Evolutionary conservation across 1,284 basidiomycete genomes (phyloP).

Genomic region (Cerioporus squamosus): DNA sequence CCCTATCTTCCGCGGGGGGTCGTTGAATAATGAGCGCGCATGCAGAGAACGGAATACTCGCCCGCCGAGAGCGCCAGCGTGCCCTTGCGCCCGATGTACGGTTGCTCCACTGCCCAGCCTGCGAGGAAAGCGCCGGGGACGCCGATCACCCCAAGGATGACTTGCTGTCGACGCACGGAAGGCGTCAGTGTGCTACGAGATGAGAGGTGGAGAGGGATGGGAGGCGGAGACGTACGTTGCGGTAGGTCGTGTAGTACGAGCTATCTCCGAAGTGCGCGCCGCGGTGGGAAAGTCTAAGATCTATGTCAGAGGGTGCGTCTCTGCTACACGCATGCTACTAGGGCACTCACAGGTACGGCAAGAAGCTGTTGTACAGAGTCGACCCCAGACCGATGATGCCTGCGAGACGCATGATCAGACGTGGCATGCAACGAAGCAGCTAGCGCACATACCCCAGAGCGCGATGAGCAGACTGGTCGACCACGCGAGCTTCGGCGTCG

Average conservation of each 20-base stretch:
- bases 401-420: slow-evolving; percentile 23
- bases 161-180: slow-evolving; percentile 39
- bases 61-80: slow-evolving; percentile 62
- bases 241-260: slow-evolving; percentile 53
- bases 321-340: no score
- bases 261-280: slow-evolving; percentile 54
- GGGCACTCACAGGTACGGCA: slow-evolving; percentile 46
- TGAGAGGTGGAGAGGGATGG: background rate
- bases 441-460: slow-evolving; percentile 51
- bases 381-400: slow-evolving; percentile 66
- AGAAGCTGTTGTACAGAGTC: slow-evolving; percentile 63
- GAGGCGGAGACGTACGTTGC: slow-evolving; percentile 46
- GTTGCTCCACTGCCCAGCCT: slow-evolving; percentile 66
- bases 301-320: background rate
- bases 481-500: slow-evolving; percentile 58
- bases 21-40: slow-evolving; percentile 46
- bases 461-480: slow-evolving; percentile 58
- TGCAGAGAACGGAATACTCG: slow-evolving; percentile 39
- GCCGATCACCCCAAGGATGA: slow-evolving; percentile 66
- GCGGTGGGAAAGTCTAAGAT: slow-evolving; percentile 45
- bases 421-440: background rate
- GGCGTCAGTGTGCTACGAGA: background rate
- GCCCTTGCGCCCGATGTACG: slow-evolving; percentile 63
- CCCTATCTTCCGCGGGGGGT: slow-evolving; percentile 46
- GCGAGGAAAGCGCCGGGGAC: slow-evolving; percentile 70